phyloP scores from a whole-genome alignment of 1,284 basidiomycete species.

The Porodaedalea pini region DNA sequence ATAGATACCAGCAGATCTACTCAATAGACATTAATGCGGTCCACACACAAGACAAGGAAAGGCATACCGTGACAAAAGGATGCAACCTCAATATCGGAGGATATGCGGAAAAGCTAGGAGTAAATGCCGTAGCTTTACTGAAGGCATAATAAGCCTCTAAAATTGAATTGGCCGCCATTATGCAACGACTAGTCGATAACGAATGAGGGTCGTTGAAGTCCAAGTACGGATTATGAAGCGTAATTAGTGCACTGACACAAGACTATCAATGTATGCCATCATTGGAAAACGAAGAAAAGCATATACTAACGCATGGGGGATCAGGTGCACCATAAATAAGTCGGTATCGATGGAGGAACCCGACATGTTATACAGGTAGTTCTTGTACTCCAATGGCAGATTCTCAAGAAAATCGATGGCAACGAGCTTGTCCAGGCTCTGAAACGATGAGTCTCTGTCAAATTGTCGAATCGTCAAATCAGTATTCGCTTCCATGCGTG shows the following conservation, averaged over 20 bases:
- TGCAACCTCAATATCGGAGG: constrained; percentile 58
- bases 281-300: constrained; percentile 7
- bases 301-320: constrained; percentile 72
- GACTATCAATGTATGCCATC: constrained; percentile 2
- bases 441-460: constrained; percentile 49
- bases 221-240: constrained; percentile 76
- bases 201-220: constrained; percentile 64
- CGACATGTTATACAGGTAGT: constrained; percentile 50
- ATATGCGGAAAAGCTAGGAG: constrained; percentile 33
- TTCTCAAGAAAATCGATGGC: constrained; percentile 62
- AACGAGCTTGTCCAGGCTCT: constrained; percentile 63
- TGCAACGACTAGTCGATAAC: constrained; percentile 64
- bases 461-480: constrained; percentile 23
- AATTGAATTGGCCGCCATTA: constrained; percentile 68
- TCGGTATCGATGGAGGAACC: constrained; percentile 68
- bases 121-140: constrained; percentile 58
- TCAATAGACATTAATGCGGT: constrained; percentile 16
- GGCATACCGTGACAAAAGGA: constrained; percentile 71
- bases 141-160: constrained; percentile 69
- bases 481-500: constrained; percentile 35
- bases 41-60: constrained; percentile 15
- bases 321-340: constrained; percentile 77
- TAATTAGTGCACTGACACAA: constrained; percentile 67
- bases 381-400: constrained; percentile 63
- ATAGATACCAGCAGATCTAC: constrained; percentile 85